A percentile compares a stretch with the other conserved stretches of the same genome.
Evolutionary conservation across 768 basidiomycete species (phyloP).

Genomic region (Asterophora lycoperdoides): DNA sequence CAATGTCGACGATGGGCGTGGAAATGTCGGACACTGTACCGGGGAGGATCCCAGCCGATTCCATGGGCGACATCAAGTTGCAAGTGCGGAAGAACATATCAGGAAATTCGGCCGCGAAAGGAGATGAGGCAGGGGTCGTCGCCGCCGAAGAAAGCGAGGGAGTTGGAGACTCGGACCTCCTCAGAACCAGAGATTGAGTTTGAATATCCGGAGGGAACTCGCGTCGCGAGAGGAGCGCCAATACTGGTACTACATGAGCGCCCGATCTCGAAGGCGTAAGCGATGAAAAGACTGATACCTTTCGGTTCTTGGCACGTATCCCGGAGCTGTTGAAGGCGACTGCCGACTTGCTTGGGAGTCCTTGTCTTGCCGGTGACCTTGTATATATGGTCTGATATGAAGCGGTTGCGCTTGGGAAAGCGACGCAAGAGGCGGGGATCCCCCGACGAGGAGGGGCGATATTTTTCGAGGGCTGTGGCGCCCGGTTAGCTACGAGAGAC

Average conservation of each 20-base stretch:
- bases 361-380: slow-evolving; percentile 49
- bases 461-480: slow-evolving; percentile 49
- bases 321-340: slow-evolving; percentile 62
- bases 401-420: slow-evolving; percentile 64
- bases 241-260: slow-evolving; percentile 13
- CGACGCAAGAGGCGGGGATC: slow-evolving; percentile 51
- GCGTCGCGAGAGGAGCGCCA: slow-evolving; percentile 20
- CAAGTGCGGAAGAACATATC: slow-evolving; percentile 3
- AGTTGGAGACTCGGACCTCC: slow-evolving; percentile 9
- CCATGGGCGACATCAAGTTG: neutral
- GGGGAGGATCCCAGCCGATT: neutral
- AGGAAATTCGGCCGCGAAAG: slow-evolving; percentile 8
- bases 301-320: slow-evolving; percentile 55
- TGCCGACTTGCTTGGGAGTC: slow-evolving; percentile 68
- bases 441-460: slow-evolving; percentile 47
- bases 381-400: slow-evolving; percentile 61
- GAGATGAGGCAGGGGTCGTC: slow-evolving; percentile 13
- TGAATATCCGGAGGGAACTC: slow-evolving; percentile 12
- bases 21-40: neutral
- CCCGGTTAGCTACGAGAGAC: neutral
- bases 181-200: slow-evolving; percentile 1
- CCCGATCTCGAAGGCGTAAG: neutral
- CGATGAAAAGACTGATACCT: slow-evolving; percentile 36
- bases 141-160: slow-evolving; percentile 11
- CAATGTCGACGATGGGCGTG: slow-evolving; percentile 9